Evolutionary conservation across 192 early-diverging fungal species (phyloP).

Genomic region (Spizellomyces sp.): DNA sequence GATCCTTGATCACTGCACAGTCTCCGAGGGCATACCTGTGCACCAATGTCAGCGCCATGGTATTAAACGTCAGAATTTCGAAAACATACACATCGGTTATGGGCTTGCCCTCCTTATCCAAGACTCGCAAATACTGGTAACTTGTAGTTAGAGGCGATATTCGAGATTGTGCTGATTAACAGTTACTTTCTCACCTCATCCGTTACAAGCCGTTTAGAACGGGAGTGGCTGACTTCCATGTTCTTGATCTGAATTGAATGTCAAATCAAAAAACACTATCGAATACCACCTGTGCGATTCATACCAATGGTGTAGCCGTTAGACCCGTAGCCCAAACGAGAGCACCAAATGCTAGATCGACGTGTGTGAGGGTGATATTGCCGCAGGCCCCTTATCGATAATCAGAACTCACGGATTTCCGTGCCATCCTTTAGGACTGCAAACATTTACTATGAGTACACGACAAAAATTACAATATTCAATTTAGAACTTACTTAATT

Average conservation of each 20-base stretch:
- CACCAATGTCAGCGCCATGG: no score
- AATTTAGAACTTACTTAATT: slow-evolving; percentile 10
- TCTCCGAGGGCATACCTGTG: slow-evolving; percentile 83
- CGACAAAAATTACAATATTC: no score
- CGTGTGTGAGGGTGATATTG: no score
- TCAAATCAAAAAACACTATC: not conserved
- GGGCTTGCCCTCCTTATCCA: slow-evolving; percentile 55
- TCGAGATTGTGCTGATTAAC: no score
- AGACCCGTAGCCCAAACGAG: slow-evolving; percentile 77
- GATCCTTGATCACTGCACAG: slow-evolving; percentile 80
- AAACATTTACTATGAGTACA: not conserved
- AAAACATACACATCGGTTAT: slow-evolving; percentile 34
- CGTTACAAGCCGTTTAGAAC: slow-evolving; percentile 48
- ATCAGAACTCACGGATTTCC: slow-evolving; percentile 21
- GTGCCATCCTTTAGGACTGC: slow-evolving; percentile 27
- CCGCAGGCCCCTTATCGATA: no score
- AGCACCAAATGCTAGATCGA: slow-evolving; percentile 56
- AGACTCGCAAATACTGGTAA: slow-evolving; percentile 61
- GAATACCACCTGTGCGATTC: not conserved
- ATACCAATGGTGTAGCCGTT: slow-evolving; percentile 35
- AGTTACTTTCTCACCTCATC: slow-evolving; percentile 53
- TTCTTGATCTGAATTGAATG: not conserved
- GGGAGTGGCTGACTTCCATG: not conserved
- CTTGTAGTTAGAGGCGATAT: no score
- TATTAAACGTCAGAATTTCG: no score